A percentile compares a stretch with the other conserved stretches of the same genome.
phyloP scores from a whole-genome alignment of 1,284 basidiomycete genomes.

The Austropuccinia psidii region DNA sequence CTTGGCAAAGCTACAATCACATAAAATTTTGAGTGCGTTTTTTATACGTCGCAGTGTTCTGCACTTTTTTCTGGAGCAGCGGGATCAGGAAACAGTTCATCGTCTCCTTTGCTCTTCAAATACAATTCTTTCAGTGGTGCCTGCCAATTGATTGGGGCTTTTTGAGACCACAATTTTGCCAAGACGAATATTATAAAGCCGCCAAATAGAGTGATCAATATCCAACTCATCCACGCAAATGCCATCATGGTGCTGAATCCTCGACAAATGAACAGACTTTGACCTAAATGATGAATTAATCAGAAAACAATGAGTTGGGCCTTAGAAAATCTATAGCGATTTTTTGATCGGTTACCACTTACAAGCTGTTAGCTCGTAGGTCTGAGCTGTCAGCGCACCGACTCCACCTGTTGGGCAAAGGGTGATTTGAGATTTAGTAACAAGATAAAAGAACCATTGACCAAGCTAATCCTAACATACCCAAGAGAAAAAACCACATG shows the following conservation, averaged over 20 bases:
- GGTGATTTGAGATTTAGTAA: background rate
- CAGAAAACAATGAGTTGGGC: background rate
- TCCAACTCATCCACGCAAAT: conserved; percentile 22
- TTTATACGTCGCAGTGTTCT: no score
- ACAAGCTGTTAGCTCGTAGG: conserved; percentile 21
- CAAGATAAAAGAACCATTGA: background rate
- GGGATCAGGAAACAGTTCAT: conserved; percentile 1
- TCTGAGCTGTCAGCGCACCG: conserved; percentile 12
- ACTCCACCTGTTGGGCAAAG: conserved; percentile 7
- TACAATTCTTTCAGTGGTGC: background rate
- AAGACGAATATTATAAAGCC: background rate
- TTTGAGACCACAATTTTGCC: background rate
- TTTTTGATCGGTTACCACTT: background rate
- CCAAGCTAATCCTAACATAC: background rate
- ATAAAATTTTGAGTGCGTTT: no score
- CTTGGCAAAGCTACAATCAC: no score
- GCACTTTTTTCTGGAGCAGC: background rate
- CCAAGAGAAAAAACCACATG: conserved; percentile 28
- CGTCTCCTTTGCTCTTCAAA: background rate
- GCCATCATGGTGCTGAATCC: conserved; percentile 32
- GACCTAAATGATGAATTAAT: background rate
- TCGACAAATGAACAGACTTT: conserved; percentile 29
- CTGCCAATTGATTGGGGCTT: conserved; percentile 17
- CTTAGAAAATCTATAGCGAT: background rate
- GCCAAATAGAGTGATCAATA: conserved; percentile 3